Evolutionary conservation across 2,329 filamentous ascomycete species (phyloP).

Genomic region (Phaeosphaeriaceae sp.): DNA sequence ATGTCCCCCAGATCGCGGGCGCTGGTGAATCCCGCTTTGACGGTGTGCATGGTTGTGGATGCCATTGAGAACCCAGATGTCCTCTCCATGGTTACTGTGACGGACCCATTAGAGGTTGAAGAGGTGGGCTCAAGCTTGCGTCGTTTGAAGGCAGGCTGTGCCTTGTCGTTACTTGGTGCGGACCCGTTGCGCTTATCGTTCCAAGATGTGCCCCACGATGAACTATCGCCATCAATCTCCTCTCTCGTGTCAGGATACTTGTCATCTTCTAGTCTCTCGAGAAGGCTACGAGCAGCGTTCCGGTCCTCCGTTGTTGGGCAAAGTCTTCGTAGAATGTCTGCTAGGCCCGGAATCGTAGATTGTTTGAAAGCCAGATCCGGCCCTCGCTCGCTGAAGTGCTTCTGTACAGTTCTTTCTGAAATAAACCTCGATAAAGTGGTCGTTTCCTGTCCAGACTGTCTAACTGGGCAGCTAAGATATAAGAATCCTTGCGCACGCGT

Average conservation of each 20-base stretch:
- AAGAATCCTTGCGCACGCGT: conserved; percentile 86
- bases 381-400: conserved; percentile 66
- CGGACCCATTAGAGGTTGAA: conserved; percentile 12
- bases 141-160: conserved; percentile 28
- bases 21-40: conserved; percentile 46
- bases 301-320: conserved; percentile 59
- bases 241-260: conserved; percentile 43
- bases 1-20: conserved; percentile 38
- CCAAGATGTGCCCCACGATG: conserved; percentile 23
- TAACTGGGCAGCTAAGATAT: conserved; percentile 81
- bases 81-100: conserved; percentile 40
- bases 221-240: conserved; percentile 40
- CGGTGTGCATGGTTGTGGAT: conserved; percentile 27
- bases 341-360: conserved; percentile 68
- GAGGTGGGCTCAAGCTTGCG: conserved; percentile 30
- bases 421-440: conserved; percentile 77
- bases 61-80: conserved; percentile 35
- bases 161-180: conserved; percentile 5
- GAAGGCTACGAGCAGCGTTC: conserved; percentile 22
- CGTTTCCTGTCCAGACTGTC: conserved; percentile 66
- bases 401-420: conserved; percentile 59
- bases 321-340: conserved; percentile 71
- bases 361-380: conserved; percentile 67
- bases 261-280: conserved; percentile 45
- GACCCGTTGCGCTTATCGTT: conserved; percentile 13